These are phyloP conservation scores for Spergularia bocconei DNA, from an alignment of 148 eudicot genomes.

Conservation along the genomic window DNA sequence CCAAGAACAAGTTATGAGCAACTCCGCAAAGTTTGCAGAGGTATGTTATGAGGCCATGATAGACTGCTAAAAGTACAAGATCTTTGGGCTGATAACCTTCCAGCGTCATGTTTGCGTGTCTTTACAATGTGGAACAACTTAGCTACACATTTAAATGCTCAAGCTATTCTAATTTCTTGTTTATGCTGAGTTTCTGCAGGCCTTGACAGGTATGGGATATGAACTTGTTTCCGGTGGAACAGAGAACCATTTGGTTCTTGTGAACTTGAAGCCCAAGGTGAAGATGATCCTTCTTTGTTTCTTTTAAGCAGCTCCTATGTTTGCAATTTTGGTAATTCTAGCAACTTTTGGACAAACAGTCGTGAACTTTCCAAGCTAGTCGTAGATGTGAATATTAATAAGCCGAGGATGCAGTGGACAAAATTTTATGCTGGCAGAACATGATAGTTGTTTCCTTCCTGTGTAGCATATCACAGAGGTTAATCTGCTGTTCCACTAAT, in stretches of 20 bases:
- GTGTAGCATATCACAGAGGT: neutral
- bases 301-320: too few species aligned
- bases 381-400: neutral
- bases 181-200: conserved; percentile 47
- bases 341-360: neutral
- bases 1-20: conserved; percentile 97
- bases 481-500: neutral
- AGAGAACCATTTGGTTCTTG: conserved; percentile 90
- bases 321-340: neutral
- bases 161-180: neutral
- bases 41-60: conserved; percentile 32
- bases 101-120: neutral
- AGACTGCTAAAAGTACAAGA: neutral
- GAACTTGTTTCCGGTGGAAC: conserved; percentile 99
- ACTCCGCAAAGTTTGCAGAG: conserved; percentile 85
- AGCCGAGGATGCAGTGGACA: neutral
- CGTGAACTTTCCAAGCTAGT: neutral
- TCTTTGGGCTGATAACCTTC: neutral
- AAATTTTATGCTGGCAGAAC: neutral
- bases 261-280: conserved; percentile 92
- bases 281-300: conserved; percentile 22
- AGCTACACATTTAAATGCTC: neutral
- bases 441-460: neutral
- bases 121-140: neutral
- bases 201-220: conserved; percentile 61